Base-by-base conservation (phyloP, 2,329 filamentous ascomycete species). In the Ascochyta pisi region DNA sequence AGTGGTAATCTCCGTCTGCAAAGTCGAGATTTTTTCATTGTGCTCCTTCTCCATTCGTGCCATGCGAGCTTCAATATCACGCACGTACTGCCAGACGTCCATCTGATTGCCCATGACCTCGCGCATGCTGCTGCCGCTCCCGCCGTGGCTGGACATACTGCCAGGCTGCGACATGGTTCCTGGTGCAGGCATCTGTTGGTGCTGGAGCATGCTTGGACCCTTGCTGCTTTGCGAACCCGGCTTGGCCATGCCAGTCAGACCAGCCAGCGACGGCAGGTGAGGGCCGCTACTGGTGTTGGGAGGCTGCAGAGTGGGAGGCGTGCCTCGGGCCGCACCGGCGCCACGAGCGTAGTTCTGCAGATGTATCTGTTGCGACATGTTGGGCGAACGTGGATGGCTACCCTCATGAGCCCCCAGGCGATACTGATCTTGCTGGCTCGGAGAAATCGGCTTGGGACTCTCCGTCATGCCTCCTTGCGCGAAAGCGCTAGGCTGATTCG, bases 371-470 rank as follows among this genome's bases (percentile, higher is more conserved):
- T 87, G 82, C 8, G 84, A 84, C 59, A 89, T 73, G 70, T 83
- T 89, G n/a, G 87, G 87, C 29, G 87, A 90, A 50, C 85, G 82
- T 38, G 76, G 78, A 48, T 79, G 68, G 51, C 67, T 73, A 37
- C 70, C 77, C 57, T 83, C 75, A 27, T 78, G 75, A 15, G 82
- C 75, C 62, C 86, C 85, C 45, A 88, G 80, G 19, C 82, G 72
- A 76, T 78, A 78, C 53, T 83, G 80, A 19, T 82, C 79, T 60
- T 80, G 78, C 54, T 81, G 80, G 16, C 82, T 82, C n/a, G 89
- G 89, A 57, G 88, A 92, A 37, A 96, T 80, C 4, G 92, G 89
- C 70, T 93, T 96, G 0, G 92, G 92, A 63, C 91, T 96, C 75
- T 96, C 92, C 3, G 90, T 95, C 79, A 96, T 90, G 50, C 78